Base-by-base conservation (phyloP, 2,329 filamentous ascomycete species). In the Gliomastix tumulicola region DNA sequence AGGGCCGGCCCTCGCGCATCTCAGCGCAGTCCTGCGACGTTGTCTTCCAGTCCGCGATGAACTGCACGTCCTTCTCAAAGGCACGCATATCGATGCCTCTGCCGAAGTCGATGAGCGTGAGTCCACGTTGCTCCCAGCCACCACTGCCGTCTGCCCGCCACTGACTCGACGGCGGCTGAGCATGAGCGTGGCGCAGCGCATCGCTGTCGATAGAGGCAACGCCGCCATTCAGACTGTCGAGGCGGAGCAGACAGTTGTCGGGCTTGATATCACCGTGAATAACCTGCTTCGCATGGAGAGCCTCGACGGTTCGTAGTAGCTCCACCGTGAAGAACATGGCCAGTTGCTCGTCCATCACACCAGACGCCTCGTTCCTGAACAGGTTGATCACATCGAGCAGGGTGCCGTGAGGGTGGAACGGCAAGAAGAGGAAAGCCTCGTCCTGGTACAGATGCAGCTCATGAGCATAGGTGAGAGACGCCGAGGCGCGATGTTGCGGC, bases 251-350 rank as follows among this genome's bases (percentile, higher is more conserved):
- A 49, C 94, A 90, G 55, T 98, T 98, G 62, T 98, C 92, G 2
- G 85, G 80, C 63, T 98, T 98, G 47, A 98, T 71, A 53, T 98
- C 92, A 27, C 92, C 92, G 55, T 98, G 92, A 32, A 97, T 68
- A 39, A 98, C 70, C 4, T 79, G 75, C 47, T 83, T 83, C 4
- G 76, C 57, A 59, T 98, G 92, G 17, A 98, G 71, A 0, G 83
- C 82, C 63, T 97, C 92, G 4, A 95, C 75, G 0, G 88, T 94
- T 34, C 92, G 84, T 48, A 98, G 73, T 7, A 98, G 74, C 60
- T 98, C 92, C 42, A 97, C 72, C 7, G 86, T 75, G 63, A 97
- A 94, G 68, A 96, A 97, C 88, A 97, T 96, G 49, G 85, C 87
- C 3, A 97, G 69, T 33, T 75, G 71, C 60, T 98, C 92, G 49